Evolutionary conservation across 139 green algal genomes (phyloP).

Genomic region (Gonium pectorale): DNA sequence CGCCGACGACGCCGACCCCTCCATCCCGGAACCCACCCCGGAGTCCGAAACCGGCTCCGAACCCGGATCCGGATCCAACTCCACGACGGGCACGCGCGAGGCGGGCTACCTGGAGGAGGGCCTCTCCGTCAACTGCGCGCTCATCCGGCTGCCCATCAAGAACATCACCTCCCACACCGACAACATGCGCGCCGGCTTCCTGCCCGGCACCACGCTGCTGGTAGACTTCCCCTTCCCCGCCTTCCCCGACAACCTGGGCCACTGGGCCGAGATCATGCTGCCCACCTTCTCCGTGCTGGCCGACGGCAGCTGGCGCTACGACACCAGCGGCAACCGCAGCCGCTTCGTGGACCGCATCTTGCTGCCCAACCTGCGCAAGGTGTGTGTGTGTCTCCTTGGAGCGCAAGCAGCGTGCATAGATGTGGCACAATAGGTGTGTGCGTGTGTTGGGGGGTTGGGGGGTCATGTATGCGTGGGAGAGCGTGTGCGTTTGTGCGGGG

Average conservation of each 20-base stretch:
- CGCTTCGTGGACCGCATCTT: conserved; percentile 59
- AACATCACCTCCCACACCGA: conserved; percentile 37
- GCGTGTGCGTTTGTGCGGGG: too few species aligned
- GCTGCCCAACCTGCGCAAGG: conserved; percentile 58
- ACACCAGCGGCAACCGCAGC: not conserved
- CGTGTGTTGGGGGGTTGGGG: too few species aligned
- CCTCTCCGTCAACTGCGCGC: conserved; percentile 47
- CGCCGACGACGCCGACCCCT: too few species aligned
- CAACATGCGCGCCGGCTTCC: conserved; percentile 33
- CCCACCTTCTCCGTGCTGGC: conserved; percentile 68
- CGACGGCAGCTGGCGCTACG: conserved; percentile 3
- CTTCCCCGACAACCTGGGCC: conserved; percentile 79
- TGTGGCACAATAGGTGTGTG: too few species aligned
- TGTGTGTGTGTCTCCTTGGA: too few species aligned
- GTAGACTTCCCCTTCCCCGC: conserved; percentile 81
- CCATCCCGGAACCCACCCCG: too few species aligned
- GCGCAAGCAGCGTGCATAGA: too few species aligned
- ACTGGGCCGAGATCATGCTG: conserved; percentile 83
- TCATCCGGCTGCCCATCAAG: conserved; percentile 45
- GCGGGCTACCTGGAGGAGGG: conserved; percentile 49
- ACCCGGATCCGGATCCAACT: too few species aligned
- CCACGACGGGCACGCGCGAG: too few species aligned
- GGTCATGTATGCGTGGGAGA: too few species aligned
- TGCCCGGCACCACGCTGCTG: conserved; percentile 72
- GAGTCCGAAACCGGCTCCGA: too few species aligned